A percentile compares a stretch with the other conserved stretches of the same genome.
phyloP scores from a whole-genome alignment of 805 yeast genomes.

The Starmerella powellii region DNA sequence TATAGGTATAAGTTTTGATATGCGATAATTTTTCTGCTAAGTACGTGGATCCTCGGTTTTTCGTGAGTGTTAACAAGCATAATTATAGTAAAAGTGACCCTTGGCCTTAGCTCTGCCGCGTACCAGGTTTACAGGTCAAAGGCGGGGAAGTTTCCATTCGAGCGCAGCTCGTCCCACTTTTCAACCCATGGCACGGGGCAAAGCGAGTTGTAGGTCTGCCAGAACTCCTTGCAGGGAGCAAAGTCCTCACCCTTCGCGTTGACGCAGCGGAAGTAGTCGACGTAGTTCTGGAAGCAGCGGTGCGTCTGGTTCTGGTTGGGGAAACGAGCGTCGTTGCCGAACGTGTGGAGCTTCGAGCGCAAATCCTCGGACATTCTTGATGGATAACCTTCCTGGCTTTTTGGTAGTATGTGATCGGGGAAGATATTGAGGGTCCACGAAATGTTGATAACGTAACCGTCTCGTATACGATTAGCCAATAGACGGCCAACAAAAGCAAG shows the following conservation, averaged over 20 bases:
- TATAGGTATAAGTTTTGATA: no score
- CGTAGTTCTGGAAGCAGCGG: constrained; percentile 96
- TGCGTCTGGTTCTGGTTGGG: constrained; percentile 96
- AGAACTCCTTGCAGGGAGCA: constrained; percentile 93
- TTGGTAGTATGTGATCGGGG: constrained; percentile 1
- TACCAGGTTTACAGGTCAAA: constrained; percentile 20
- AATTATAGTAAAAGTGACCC: no score
- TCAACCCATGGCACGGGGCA: constrained; percentile 32
- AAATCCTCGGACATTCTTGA: constrained; percentile 20
- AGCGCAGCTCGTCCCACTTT: constrained; percentile 36
- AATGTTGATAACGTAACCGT: constrained; percentile 2
- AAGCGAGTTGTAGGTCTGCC: constrained; percentile 71
- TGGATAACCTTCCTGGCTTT: not conserved
- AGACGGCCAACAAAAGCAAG: not conserved
- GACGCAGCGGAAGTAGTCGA: constrained; percentile 96
- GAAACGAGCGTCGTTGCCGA: constrained; percentile 83
- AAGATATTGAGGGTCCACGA: not conserved
- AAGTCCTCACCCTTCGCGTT: constrained; percentile 96
- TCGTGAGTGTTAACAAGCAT: no score
- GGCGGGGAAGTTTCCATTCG: constrained; percentile 44
- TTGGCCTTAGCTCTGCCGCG: no score
- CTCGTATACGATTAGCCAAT: constrained; percentile 11
- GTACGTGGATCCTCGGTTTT: no score
- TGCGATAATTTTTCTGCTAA: not conserved
- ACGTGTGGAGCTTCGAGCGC: constrained; percentile 23